A percentile compares a stretch with the other conserved stretches of the same genome.
Conservation (phyloP, 2,329 filamentous ascomycete species). For the Madurella fahalii region DNA sequence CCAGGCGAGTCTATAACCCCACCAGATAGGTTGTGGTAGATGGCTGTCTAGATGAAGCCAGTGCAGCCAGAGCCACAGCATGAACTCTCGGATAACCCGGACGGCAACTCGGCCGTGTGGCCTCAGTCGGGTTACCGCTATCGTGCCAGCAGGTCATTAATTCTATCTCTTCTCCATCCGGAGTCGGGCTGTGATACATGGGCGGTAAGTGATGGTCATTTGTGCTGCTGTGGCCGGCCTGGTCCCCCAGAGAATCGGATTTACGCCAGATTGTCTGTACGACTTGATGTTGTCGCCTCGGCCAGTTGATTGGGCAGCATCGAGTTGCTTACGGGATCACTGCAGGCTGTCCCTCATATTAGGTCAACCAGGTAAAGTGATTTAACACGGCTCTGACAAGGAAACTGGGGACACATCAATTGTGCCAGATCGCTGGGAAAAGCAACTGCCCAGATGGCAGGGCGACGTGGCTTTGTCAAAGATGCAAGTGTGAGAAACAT, state of each 20-base stretch:
- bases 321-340: conserved; percentile 17
- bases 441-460: not conserved
- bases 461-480: not conserved
- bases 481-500: not conserved
- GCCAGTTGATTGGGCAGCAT: conserved; percentile 19
- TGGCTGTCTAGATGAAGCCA: no score
- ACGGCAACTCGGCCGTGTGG: not conserved
- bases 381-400: conserved; percentile 12
- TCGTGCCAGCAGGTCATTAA: not conserved
- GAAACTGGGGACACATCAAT: not conserved
- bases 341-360: conserved; percentile 19
- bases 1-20: not conserved
- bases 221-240: conserved; percentile 1
- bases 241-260: conserved; percentile 14
- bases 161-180: conserved; percentile 5
- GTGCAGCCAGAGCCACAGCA: no score
- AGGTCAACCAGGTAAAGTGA: conserved; percentile 13
- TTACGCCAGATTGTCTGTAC: conserved; percentile 23
- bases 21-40: no score
- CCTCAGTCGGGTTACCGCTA: not conserved
- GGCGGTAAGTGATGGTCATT: not conserved
- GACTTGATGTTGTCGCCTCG: conserved; percentile 10
- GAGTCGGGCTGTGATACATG: conserved; percentile 3
- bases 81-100: not conserved
- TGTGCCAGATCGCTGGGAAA: conserved; percentile 12